Base-by-base conservation (phyloP, 2,329 filamentous ascomycete species). In the Cylindrodendrum hubeiense region DNA sequence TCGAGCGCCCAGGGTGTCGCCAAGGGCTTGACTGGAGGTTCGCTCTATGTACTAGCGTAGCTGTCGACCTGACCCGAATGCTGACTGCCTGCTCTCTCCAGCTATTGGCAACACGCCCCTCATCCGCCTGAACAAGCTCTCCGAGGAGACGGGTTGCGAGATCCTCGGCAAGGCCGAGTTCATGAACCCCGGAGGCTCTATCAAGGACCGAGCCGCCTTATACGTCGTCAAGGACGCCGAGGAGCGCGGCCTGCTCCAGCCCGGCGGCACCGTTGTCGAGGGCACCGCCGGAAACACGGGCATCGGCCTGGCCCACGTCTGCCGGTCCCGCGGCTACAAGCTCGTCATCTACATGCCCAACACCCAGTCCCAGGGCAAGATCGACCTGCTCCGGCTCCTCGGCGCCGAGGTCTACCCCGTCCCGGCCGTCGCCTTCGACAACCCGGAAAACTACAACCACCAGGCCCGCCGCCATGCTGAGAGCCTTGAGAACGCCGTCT, bases 261-360 rank as follows among this genome's bases (percentile, higher is more conserved):
- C 95, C 1, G 95, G 95, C 58, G 96, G 96, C 67, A 98, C 96
- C 21, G 95, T 99, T 13, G 92, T 99, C 63, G 96, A 99, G 83
- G 96, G 96, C 67, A 99, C 96, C 5, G 96, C 96, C 1, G 96
- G 96, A 57, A 99, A 98, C 85, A 99, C 96, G 30, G 96, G 96
- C 70, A 99, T 99, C 79, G 96, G 96, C 2, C 91, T 99, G 46
- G 96, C 96, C 21, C 96, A 98, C 82, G 96, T 99, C 61, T 98
- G 96, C 83, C 90, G 95, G 66, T 93, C 91, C 39, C 92, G 91
- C 75, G 96, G 95, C 43, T 98, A 99, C 87, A 92, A 92, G 79
- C 90, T 97, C 54, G 95, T 98, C 77, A 99, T 99, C 79, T 99
- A 98, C 89, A 98, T 99, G 96, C 96, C 96, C 75, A 93, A 99